A percentile compares a stretch with the other conserved stretches of the same genome.
Conservation (phyloP, 1,284 basidiomycete species). For the Naganishia albida region DNA sequence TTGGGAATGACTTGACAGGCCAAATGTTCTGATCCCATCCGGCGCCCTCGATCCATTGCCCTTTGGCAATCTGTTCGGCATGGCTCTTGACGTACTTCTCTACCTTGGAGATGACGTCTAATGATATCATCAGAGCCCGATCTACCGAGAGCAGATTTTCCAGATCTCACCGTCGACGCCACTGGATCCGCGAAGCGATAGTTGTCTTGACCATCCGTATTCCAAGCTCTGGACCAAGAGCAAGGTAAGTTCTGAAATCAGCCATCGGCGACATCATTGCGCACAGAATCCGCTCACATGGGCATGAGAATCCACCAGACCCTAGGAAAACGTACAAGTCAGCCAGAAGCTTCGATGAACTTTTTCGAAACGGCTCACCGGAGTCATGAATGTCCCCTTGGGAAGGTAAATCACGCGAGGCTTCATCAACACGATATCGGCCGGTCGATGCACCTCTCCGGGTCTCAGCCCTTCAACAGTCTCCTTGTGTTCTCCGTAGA, state of each 20-base stretch:
- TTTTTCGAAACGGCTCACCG: conserved; percentile 38
- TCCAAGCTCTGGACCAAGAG: conserved; percentile 38
- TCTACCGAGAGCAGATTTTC: not conserved
- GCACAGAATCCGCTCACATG: conserved; percentile 59
- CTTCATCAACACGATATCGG: conserved; percentile 2
- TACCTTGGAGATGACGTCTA: conserved; percentile 66
- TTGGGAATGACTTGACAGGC: conserved; percentile 68
- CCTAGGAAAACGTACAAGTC: conserved; percentile 25
- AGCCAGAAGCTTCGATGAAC: no score
- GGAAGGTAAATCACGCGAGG: conserved; percentile 45
- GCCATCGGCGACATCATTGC: not conserved
- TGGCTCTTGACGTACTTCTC: conserved; percentile 65
- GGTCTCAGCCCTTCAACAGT: not conserved
- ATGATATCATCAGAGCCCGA: not conserved
- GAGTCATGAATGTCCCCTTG: conserved; percentile 45
- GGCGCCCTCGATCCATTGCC: conserved; percentile 76
- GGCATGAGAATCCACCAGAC: conserved; percentile 69
- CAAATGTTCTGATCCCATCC: conserved; percentile 87
- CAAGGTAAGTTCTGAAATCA: not conserved
- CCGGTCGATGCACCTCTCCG: not conserved
- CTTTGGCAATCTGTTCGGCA: conserved; percentile 61
- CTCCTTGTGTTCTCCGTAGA: not conserved
- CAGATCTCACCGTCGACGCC: conserved; percentile 18
- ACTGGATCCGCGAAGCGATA: conserved; percentile 63
- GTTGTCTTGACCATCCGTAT: conserved; percentile 59